Base-by-base conservation (phyloP, 805 yeast species). In the Candida krabiensis region DNA sequence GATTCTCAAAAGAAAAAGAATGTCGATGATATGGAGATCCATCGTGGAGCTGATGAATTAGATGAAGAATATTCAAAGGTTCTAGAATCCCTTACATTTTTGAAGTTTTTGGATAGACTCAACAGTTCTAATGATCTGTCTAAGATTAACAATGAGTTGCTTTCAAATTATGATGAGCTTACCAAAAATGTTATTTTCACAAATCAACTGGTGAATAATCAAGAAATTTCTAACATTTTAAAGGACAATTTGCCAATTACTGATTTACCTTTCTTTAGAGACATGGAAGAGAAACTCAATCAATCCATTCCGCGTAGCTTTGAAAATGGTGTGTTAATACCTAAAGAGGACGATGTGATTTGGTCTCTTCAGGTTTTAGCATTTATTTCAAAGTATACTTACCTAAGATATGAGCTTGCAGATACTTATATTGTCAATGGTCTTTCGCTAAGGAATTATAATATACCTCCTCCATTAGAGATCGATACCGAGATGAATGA, bases 361-460 rank as follows among this genome's bases (percentile, higher is more conserved):
- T 89, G 96, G 96, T 84, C 96, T 4, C 68, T 91, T 37, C 98
- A 91, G 61, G 71, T 93, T 15, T 63, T 93, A 35, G 98, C 98
- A 11, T 91, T 89, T 61, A 86, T 90, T 28, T 89, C 97, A 4
- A 91, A 91, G 61, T 91, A 93, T 55, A 82, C 96, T 0, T 75
- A 79, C 44, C 67, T 90, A 59, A 85, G 90, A 53, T 82, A 79
- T 26, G 72, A 71, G 33, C 67, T 91, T 41, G 95, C 89, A 49
- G 76, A 75, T 36, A 81, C 95, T 3, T 84, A 85, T 60, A 64
- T 89, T 32, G 80, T 89, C 7, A 83, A 86, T 11, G 77, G 80
- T 19, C 67, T 91, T 61, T 80, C 89, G 2, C 59, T 76, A 21
- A 59, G 81, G 43, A 55, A 67, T 30, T 45, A 47, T 30, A 56